Evolutionary conservation across 2,329 filamentous ascomycete genomes (phyloP).

Genomic region (Stachybotrys echinatus): DNA sequence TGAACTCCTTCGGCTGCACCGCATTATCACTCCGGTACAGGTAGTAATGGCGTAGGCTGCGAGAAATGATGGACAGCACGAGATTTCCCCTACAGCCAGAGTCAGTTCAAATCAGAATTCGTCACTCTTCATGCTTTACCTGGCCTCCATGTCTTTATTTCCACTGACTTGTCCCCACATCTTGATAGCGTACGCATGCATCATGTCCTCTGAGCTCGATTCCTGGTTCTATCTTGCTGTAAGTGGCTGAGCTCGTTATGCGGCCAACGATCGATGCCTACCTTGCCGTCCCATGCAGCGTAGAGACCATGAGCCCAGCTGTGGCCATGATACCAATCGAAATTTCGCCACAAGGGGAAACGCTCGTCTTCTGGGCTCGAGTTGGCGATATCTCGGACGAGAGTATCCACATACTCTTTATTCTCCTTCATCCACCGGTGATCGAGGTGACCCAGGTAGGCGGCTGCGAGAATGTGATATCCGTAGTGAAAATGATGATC

Average conservation of each 20-base stretch:
- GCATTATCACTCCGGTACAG: conserved; percentile 67
- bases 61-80: conserved; percentile 73
- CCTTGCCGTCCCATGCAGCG: conserved; percentile 67
- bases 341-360: conserved; percentile 78
- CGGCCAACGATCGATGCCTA: conserved; percentile 12
- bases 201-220: conserved; percentile 83
- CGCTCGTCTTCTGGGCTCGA: conserved; percentile 62
- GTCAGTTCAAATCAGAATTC: not conserved
- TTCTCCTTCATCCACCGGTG: conserved; percentile 68
- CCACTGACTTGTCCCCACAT: conserved; percentile 83
- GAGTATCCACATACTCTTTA: conserved; percentile 72
- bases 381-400: conserved; percentile 81
- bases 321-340: conserved; percentile 95
- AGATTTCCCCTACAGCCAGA: conserved; percentile 57
- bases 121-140: conserved; percentile 30
- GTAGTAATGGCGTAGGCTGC: conserved; percentile 75
- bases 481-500: conserved; percentile 75
- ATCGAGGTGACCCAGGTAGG: conserved; percentile 76
- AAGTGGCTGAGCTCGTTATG: not conserved
- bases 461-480: conserved; percentile 84
- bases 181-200: conserved; percentile 83
- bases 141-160: conserved; percentile 74
- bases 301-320: conserved; percentile 84
- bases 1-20: conserved; percentile 68
- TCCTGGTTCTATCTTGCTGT: conserved; percentile 56